Evolutionary conservation across 164 flowering plant species (phyloP).

Genomic region (Macadamia tetraphylla): DNA sequence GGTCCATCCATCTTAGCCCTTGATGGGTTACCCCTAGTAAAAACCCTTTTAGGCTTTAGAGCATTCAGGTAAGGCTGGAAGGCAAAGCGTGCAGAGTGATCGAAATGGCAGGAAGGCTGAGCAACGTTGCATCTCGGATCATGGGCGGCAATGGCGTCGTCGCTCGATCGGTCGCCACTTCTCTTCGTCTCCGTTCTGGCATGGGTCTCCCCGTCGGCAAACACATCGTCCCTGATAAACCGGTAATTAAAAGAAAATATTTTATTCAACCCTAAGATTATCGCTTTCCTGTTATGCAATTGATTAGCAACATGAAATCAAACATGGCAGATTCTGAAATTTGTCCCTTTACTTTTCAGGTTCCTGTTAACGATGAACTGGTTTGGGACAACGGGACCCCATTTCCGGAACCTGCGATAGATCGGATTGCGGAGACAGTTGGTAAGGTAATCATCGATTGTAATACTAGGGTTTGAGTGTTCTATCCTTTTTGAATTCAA

Average conservation of each 20-base stretch:
- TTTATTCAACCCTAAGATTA: neutral
- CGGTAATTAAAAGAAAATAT: constrained; percentile 30
- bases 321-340: constrained; percentile 2
- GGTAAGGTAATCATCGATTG: constrained; percentile 56
- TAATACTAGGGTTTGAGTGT: neutral
- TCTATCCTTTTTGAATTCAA: neutral
- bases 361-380: constrained; percentile 85
- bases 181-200: constrained; percentile 92
- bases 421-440: constrained; percentile 84
- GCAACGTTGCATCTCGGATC: constrained; percentile 64
- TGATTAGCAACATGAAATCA: neutral
- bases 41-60: too few relatives aligned
- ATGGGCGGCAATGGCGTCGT: constrained; percentile 82
- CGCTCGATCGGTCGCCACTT: constrained; percentile 57
- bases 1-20: too few relatives aligned
- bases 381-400: constrained; percentile 92
- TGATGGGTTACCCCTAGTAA: too few relatives aligned
- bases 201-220: constrained; percentile 98
- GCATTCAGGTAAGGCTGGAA: too few relatives aligned
- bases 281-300: neutral
- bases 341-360: constrained; percentile 30
- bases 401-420: constrained; percentile 88
- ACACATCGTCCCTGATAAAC: constrained; percentile 91
- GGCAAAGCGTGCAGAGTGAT: neutral
- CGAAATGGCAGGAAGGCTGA: constrained; percentile 82